Base-by-base conservation (phyloP, 108 stramenopile species). In the Thalassiosira profunda region DNA sequence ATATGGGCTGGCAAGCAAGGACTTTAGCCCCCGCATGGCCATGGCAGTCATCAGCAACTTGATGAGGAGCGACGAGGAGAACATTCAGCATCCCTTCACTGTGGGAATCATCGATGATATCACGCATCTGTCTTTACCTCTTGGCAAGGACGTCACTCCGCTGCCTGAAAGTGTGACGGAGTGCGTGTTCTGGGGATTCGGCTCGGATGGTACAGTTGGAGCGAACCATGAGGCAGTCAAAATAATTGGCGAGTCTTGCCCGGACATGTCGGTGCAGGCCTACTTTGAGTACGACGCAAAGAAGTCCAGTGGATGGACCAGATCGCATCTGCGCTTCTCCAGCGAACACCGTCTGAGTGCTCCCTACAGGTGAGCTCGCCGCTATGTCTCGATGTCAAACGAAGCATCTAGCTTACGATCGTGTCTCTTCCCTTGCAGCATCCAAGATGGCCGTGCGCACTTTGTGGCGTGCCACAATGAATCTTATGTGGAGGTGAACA, bases 281-380 rank as follows among this genome's bases (percentile, higher is more conserved):
- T 86, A 86, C 48, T 82, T 86, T 52, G 85, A 86, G 29, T 86
- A 86, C 36, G 85, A 86, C 70, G 72, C 85, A 23, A 86, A 86
- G 63, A 86, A 86, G 42, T 70, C 67, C 5, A 76, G 73, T 58
- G 85, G 85, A 1, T 86, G 79, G 74, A 86, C 85, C 21, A 65
- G 81, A 7, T 80, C 78, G 6, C 81, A 86, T 35, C 15, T 86
- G 58, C 47, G 85, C 20, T 86, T 86, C 45, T 71, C 78, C 8
- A 63, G 52, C 9, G 20, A 40, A 3, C 36, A 67, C 5, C 49
- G 15, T 41, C 26, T 74, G 12, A 66, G 23, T 31, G 73, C 73
- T 1, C 73, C 73, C 0, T 74, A 74, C 21, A 74, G 53, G 73
- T 65, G 33, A 51, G 63, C 29, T 37, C n/a, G n/a, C n/a, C n/a